Evolutionary conservation across 805 yeast species (phyloP).

Genomic region (Kazachstania africana): DNA sequence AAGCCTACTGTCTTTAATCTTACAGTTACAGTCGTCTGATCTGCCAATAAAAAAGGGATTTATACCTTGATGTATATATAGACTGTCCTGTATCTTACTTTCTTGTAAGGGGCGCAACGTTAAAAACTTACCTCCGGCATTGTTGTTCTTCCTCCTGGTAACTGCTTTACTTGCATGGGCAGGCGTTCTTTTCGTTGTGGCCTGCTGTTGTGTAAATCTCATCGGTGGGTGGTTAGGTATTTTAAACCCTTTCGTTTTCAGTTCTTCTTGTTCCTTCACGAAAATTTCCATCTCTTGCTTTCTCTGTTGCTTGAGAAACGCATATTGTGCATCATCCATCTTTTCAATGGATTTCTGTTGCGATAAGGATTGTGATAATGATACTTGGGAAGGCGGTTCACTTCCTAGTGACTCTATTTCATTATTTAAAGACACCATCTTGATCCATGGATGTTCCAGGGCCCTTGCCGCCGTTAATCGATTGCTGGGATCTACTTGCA

Average conservation of each 20-base stretch:
- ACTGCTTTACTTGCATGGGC: constrained; percentile 4
- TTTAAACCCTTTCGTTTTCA: constrained; percentile 15
- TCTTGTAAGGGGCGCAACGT: constrained; percentile 41
- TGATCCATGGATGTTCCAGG: constrained; percentile 73
- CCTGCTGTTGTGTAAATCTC: constrained; percentile 15
- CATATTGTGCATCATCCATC: constrained; percentile 24
- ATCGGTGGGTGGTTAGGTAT: constrained; percentile 20
- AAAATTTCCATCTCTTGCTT: constrained; percentile 8
- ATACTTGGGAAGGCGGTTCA: constrained; percentile 23
- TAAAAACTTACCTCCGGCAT: constrained; percentile 45
- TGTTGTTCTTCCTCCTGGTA: constrained; percentile 2
- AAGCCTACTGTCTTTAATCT: constrained; percentile 59
- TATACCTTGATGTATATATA: constrained; percentile 55
- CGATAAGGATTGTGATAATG: constrained; percentile 60
- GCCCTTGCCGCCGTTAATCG: constrained; percentile 73
- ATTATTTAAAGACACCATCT: constrained; percentile 4
- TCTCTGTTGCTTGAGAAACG: constrained; percentile 13
- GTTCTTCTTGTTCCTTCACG: constrained; percentile 7
- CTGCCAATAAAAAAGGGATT: constrained; percentile 69
- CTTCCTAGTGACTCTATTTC: not conserved
- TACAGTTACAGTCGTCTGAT: constrained; percentile 45
- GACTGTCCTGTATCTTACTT: constrained; percentile 35
- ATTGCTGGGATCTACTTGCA: constrained; percentile 64
- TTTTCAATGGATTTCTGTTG: constrained; percentile 42
- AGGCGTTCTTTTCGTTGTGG: constrained; percentile 1